Base-by-base conservation (phyloP, 495 filamentous ascomycete genomes). In the Schizothecium vesticola region DNA sequence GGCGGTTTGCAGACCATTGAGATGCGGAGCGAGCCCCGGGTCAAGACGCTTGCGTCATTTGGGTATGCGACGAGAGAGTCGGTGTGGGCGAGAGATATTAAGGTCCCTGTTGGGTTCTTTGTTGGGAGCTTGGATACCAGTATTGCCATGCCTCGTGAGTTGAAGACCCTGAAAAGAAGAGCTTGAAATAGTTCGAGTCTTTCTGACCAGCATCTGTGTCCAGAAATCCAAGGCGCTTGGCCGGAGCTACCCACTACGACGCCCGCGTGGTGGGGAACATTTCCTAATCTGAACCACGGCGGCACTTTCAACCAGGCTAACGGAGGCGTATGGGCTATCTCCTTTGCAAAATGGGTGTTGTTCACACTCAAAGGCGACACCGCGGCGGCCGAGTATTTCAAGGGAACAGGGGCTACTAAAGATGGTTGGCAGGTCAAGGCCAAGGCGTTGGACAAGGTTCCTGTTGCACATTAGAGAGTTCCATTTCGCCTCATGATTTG, bases 181-280 rank as follows among this genome's bases (percentile, higher is more conserved):
- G n/a, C n/a, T n/a, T n/a, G n/a, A n/a, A n/a, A n/a, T n/a, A n/a
- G n/a, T n/a, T n/a, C n/a, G n/a, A n/a, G n/a, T n/a, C n/a, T n/a
- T n/a, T n/a, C n/a, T n/a, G n/a, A n/a, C n/a, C n/a, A n/a, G n/a
- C n/a, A n/a, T n/a, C n/a, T n/a, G n/a, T n/a, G n/a, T n/a, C n/a
- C 6, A 60, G 58, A 60, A 24, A 60, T 60, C 21, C 58, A 60
- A 60, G 58, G n/a, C 8, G 58, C 58, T n/a, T 60, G 58, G 58
- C 58, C 58, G 3, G 58, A 60, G 13, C 21, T 60, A 23, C 58
- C 58, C 8, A 24, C 58, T 4, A 60, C 58, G 58, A 60, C 58
- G 58, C 58, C 58, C 19, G 58, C 58, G 58, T 60, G 58, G 58
- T 60, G 58, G 58, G 58, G 58, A 24, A 60, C 58, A 23, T 60